A percentile compares a stretch with the other conserved stretches of the same genome.
Evolutionary conservation across 2,329 filamentous ascomycete species (phyloP).

Genomic region (Venturia aucupariae): DNA sequence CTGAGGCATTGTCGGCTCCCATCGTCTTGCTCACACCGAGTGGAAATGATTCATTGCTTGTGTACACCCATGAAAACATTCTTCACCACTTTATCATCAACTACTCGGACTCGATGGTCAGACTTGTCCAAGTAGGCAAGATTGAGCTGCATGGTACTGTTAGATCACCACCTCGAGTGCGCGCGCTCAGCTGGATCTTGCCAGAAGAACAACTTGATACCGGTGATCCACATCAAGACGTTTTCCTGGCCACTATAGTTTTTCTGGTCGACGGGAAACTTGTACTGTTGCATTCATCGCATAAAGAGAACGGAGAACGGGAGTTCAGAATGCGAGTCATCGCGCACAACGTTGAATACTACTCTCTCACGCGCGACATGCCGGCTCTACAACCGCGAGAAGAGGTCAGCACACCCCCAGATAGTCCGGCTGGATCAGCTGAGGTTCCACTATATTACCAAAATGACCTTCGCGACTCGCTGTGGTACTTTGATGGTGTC

Average conservation of each 20-base stretch:
- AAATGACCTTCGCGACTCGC: conserved; percentile 64
- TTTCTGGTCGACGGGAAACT: conserved; percentile 98
- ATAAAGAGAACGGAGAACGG: conserved; percentile 70
- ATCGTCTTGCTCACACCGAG: conserved; percentile 85
- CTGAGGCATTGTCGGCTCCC: conserved; percentile 69
- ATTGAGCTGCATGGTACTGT: conserved; percentile 97
- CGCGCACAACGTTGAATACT: conserved; percentile 93
- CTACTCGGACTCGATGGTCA: conserved; percentile 60
- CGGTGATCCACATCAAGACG: conserved; percentile 91
- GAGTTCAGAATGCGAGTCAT: conserved; percentile 99
- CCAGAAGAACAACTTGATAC: conserved; percentile 82
- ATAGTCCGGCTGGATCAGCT: conserved; percentile 24
- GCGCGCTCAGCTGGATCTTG: conserved; percentile 90
- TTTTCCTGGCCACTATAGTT: conserved; percentile 83
- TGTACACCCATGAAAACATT: conserved; percentile 95
- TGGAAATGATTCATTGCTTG: conserved; percentile 86
- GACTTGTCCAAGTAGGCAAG: conserved; percentile 87
- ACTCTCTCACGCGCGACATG: conserved; percentile 84
- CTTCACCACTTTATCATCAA: conserved; percentile 89
- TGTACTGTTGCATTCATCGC: conserved; percentile 78
- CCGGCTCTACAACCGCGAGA: conserved; percentile 33
- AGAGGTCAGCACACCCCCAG: conserved; percentile 38
- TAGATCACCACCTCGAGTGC: conserved; percentile 80
- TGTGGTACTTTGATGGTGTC: conserved; percentile 90
- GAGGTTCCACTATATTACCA: conserved; percentile 40